A percentile compares a stretch with the other conserved stretches of the same genome.
phyloP scores from a whole-genome alignment of 768 basidiomycete genomes.

The Tulasnella sp. region DNA sequence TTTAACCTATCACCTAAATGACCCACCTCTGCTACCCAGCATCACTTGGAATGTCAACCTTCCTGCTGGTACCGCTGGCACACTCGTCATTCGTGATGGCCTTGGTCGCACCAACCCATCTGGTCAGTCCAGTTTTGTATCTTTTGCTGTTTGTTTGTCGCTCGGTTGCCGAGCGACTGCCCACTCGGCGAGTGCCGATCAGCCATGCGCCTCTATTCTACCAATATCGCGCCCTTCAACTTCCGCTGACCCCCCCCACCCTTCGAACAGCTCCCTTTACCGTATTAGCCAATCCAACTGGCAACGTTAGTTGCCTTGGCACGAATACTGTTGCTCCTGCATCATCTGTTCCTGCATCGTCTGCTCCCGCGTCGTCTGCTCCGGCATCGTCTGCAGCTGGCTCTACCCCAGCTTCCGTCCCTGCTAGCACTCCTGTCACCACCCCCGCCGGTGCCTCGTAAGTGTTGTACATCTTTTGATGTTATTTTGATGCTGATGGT shows the following conservation, averaged over 20 bases:
- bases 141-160: background rate
- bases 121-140: slow-evolving; percentile 1
- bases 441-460: background rate
- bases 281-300: slow-evolving; percentile 5
- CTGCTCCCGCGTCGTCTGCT: background rate
- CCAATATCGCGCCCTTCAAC: too few relatives aligned
- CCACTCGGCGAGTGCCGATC: background rate
- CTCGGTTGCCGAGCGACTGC: background rate
- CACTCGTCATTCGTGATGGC: slow-evolving; percentile 25
- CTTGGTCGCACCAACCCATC: slow-evolving; percentile 21
- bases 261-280: slow-evolving; percentile 9
- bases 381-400: background rate
- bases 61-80: slow-evolving; percentile 22
- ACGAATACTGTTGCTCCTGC: background rate
- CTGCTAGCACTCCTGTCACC: background rate
- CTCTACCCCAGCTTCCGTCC: background rate
- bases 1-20: background rate
- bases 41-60: slow-evolving; percentile 22
- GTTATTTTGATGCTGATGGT: background rate
- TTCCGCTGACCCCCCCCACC: background rate
- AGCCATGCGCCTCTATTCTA: background rate
- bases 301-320: slow-evolving; percentile 1
- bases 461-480: background rate
- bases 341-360: background rate
- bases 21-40: slow-evolving; percentile 2